These are phyloP conservation scores for Viridothelium virens DNA, from an alignment of 495 filamentous ascomycete species.

Conservation along the genomic window DNA sequence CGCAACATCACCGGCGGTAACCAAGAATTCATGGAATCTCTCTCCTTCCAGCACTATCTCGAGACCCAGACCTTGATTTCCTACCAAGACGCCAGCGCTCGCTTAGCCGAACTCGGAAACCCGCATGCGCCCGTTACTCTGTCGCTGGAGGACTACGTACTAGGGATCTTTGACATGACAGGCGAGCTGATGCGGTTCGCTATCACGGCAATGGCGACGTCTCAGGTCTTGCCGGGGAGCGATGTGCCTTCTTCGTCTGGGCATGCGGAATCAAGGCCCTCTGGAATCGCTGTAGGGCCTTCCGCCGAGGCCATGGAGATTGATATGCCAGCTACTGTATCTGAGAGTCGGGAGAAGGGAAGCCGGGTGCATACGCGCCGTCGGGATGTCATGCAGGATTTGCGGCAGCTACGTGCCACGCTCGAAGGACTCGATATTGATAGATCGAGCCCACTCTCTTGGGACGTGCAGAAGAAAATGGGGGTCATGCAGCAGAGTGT, in stretches of 20 bases:
- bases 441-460: conserved; percentile 21
- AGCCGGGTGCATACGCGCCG: conserved; percentile 9
- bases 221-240: conserved; percentile 46
- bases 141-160: conserved; percentile 79
- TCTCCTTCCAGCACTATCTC: conserved; percentile 82
- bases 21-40: conserved; percentile 87
- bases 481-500: conserved; percentile 82
- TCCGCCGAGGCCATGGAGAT: conserved; percentile 4
- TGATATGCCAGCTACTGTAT: conserved; percentile 27
- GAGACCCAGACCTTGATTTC: conserved; percentile 65
- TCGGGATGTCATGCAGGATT: conserved; percentile 62
- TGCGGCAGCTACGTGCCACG: conserved; percentile 61
- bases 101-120: conserved; percentile 34
- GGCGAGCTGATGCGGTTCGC: conserved; percentile 96
- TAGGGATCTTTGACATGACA: conserved; percentile 84
- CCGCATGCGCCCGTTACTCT: conserved; percentile 41
- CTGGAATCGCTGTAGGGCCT: not conserved
- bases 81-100: conserved; percentile 46
- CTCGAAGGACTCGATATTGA: conserved; percentile 64
- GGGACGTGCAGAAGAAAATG: conserved; percentile 67
- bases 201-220: conserved; percentile 67
- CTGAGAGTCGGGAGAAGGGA: conserved; percentile 18
- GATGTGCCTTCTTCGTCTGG: not conserved
- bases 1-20: conserved; percentile 66
- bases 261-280: not conserved